Evolutionary conservation across 345 rosid genomes (phyloP), one percentile per base, ranked within the genome.

Genomic region (Pelargonium nanum): DNA sequence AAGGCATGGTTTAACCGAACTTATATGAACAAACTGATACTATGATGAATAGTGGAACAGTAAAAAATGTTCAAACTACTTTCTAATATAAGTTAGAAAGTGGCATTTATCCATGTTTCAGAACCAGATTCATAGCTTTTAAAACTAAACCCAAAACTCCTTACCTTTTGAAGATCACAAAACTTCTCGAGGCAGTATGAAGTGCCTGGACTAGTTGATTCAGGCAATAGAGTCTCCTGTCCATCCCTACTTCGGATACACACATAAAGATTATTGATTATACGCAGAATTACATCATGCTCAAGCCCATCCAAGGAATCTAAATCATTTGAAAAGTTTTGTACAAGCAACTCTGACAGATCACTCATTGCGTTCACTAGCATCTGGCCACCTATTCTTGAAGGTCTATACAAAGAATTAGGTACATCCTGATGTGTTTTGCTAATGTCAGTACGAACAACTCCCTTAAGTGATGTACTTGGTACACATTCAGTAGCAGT

Each of bases 331-430:
- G 80, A 61, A 78, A 55, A 67, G 57, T 74, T 79, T 65, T 71
- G 72, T 57, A 65, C 58, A 64, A 83, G 85, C 66, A 78, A 71
- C 78, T 77, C 74, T 17, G 84, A 82, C 60, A 81, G 53, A 48
- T 67, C 70, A 59, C 68, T 70, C 58, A 81, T 70, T 20, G 76
- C 68, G 22, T 62, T 74, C 62, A 78, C 70, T 45, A 77, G 56
- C 65, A 48, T 64, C 44, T 69, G 65, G 60, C 65, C 69, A 73
- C 73, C 78, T 24, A 74, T 17, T 62, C 68, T 64, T 52, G 75
- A 68, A 67, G 70, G 55, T 24, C 56, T 50, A 63, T 63, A 69
- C 72, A 71, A 66, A 56, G 61, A 63, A 40, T 40, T 40, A 2
- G 48, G 48, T 57, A 50, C 62, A 65, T 51, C 55, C 68, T 13